These are phyloP conservation scores for Candida arabinofermentans DNA, from an alignment of 805 yeast species.

Conservation along the genomic window DNA sequence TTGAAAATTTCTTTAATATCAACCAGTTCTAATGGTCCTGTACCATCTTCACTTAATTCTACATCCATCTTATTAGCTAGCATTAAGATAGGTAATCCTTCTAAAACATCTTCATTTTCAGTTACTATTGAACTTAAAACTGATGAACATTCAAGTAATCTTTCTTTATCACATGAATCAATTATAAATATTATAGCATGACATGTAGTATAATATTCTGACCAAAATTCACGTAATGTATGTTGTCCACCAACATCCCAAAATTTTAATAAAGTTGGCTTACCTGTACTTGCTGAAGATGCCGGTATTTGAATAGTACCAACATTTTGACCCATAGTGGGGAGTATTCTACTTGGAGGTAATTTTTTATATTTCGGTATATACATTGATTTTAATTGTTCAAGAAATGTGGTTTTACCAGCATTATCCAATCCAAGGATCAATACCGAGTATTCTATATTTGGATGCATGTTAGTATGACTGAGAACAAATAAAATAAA, in stretches of 20 bases:
- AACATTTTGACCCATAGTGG: conserved; percentile 94
- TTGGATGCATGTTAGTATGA: background rate
- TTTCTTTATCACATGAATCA: conserved; percentile 80
- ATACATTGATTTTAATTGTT: conserved; percentile 56
- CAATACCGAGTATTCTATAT: conserved; percentile 64
- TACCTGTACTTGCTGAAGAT: background rate
- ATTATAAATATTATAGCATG: conserved; percentile 92
- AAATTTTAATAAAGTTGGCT: conserved; percentile 51
- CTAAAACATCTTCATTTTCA: conserved; percentile 48
- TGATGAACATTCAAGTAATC: conserved; percentile 78
- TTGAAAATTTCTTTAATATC: conserved; percentile 82
- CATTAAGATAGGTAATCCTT: conserved; percentile 88
- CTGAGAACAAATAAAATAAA: background rate
- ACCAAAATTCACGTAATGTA: conserved; percentile 81
- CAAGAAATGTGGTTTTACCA: conserved; percentile 84
- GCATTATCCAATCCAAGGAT: conserved; percentile 93
- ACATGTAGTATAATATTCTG: conserved; percentile 75
- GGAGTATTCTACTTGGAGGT: conserved; percentile 64
- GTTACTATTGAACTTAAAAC: conserved; percentile 53
- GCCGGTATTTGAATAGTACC: conserved; percentile 38
- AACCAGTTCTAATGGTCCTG: conserved; percentile 63
- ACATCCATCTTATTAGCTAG: conserved; percentile 92
- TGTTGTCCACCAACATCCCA: conserved; percentile 99
- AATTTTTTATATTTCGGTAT: conserved; percentile 41
- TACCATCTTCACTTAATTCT: conserved; percentile 63